A percentile compares a stretch with the other conserved stretches of the same genome.
phyloP scores from a whole-genome alignment of 768 basidiomycete genomes.

The Cystobasidium tubakii region DNA sequence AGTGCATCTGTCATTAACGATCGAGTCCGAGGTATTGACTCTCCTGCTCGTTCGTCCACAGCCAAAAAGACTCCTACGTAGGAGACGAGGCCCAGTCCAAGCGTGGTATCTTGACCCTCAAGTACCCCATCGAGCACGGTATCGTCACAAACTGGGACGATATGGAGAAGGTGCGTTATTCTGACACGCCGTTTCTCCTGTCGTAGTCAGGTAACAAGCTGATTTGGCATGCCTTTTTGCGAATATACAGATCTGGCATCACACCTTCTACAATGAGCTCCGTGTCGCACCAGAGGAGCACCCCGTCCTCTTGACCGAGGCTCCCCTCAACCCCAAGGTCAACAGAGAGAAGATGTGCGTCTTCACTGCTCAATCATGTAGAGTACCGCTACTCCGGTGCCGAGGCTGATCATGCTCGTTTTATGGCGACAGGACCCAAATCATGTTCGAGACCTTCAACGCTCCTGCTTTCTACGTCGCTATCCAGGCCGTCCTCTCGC shows the following conservation, averaged over 20 bases:
- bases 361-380: background rate
- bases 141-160: conserved; percentile 98
- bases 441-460: conserved; percentile 96
- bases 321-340: conserved; percentile 85
- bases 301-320: conserved; percentile 84
- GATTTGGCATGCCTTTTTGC: background rate
- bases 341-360: conserved; percentile 76
- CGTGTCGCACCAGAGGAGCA: conserved; percentile 90
- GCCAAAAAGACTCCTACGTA: conserved; percentile 88
- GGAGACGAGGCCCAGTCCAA: conserved; percentile 90
- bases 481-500: conserved; percentile 82
- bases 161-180: conserved; percentile 76
- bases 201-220: no score
- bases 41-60: background rate
- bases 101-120: conserved; percentile 86
- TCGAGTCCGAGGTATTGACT: no score
- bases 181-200: no score
- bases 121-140: conserved; percentile 87
- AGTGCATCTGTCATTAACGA: no score
- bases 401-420: background rate
- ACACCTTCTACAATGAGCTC: conserved; percentile 93
- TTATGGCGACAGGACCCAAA: conserved; percentile 58
- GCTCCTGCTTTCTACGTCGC: conserved; percentile 85
- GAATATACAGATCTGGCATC: conserved; percentile 54
- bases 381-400: background rate